phyloP scores from a whole-genome alignment of 2,329 filamentous ascomycete genomes.

The Aspergillus sp. region DNA sequence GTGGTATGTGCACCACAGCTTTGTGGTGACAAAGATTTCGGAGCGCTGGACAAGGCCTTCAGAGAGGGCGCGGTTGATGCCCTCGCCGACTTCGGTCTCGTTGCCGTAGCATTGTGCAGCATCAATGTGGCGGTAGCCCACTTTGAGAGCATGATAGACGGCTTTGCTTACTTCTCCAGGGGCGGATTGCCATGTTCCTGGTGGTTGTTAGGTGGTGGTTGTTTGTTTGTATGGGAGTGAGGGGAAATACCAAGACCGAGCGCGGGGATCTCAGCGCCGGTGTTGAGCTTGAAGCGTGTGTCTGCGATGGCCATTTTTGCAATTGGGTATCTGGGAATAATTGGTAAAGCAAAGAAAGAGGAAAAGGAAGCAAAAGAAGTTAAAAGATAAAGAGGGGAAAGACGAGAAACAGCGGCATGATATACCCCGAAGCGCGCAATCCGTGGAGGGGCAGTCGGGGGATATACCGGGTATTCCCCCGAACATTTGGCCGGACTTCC shows the following conservation, averaged over 20 bases:
- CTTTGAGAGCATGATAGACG: slow-evolving; percentile 57
- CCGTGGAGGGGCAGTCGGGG: slow-evolving; percentile 1
- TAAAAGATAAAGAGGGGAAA: not conserved
- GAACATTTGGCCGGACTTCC: not conserved
- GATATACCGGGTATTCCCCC: slow-evolving; percentile 4
- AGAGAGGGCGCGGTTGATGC: slow-evolving; percentile 70
- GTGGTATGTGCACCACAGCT: slow-evolving; percentile 82
- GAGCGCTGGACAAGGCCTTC: slow-evolving; percentile 69
- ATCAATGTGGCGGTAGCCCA: slow-evolving; percentile 45
- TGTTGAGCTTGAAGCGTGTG: slow-evolving; percentile 63
- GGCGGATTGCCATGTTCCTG: slow-evolving; percentile 66
- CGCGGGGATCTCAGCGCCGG: slow-evolving; percentile 62
- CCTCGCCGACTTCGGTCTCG: slow-evolving; percentile 78
- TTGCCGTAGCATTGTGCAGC: slow-evolving; percentile 48
- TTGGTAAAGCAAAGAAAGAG: not conserved
- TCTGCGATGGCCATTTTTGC: slow-evolving; percentile 35
- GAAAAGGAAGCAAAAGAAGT: not conserved
- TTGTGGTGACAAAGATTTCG: slow-evolving; percentile 81
- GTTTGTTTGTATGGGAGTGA: not conserved
- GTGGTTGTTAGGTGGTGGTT: not conserved
- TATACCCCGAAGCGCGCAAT: not conserved
- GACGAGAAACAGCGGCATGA: not conserved
- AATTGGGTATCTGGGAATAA: not conserved
- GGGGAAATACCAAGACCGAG: slow-evolving; percentile 57
- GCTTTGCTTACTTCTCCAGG: slow-evolving; percentile 60